phyloP scores from a whole-genome alignment of 805 yeast genomes.

The Spathaspora sp. region DNA sequence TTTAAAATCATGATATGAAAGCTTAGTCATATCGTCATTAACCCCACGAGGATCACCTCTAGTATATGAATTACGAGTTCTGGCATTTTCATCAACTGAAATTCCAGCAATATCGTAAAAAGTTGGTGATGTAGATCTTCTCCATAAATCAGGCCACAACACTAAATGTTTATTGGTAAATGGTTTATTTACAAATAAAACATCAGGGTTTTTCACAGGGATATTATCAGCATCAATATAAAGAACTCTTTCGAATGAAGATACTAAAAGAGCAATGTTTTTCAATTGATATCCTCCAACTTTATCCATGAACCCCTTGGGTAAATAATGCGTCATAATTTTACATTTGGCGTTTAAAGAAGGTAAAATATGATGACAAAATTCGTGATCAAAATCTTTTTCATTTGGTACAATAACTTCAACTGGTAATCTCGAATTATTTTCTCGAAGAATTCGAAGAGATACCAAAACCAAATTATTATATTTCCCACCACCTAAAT shows the following conservation, averaged over 20 bases:
- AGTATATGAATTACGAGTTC: constrained; percentile 25
- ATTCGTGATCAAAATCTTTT: constrained; percentile 28
- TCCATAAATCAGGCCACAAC: constrained; percentile 43
- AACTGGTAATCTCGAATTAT: constrained; percentile 33
- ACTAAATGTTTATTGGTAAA: constrained; percentile 24
- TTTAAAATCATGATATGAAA: constrained; percentile 24
- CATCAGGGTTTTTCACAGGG: constrained; percentile 34
- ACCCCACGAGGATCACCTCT: constrained; percentile 23
- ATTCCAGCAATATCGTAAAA: constrained; percentile 33
- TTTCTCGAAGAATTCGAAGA: constrained; percentile 27
- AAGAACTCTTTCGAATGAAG: constrained; percentile 32
- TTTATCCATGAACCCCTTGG: constrained; percentile 15
- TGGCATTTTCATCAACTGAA: constrained; percentile 14
- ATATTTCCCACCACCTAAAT: constrained; percentile 34
- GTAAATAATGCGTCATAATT: constrained; percentile 47
- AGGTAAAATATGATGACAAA: constrained; percentile 31
- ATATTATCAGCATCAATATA: constrained; percentile 40
- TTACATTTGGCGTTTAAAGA: constrained; percentile 29
- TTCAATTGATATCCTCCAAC: constrained; percentile 33
- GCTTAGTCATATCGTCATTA: constrained; percentile 5
- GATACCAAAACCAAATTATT: constrained; percentile 33
- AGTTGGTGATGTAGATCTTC: constrained; percentile 35
- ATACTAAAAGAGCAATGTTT: constrained; percentile 32
- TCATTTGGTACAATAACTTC: constrained; percentile 33
- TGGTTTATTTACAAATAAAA: constrained; percentile 30